Evolutionary conservation across 257 asterid genomes (phyloP), one percentile per base, ranked within the genome.

Genomic region (Solanum peruvianum): DNA sequence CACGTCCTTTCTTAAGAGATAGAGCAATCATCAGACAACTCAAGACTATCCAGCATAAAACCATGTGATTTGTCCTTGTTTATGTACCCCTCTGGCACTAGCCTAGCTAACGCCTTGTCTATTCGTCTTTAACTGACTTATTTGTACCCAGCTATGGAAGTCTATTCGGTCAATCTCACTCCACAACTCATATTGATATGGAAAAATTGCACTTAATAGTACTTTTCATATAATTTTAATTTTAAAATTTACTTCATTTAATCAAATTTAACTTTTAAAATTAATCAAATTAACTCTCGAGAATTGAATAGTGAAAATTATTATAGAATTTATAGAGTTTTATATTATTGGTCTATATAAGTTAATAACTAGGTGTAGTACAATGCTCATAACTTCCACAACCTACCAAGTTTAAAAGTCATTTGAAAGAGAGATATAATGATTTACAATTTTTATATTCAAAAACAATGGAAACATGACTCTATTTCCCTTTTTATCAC

Each of bases 391-490:
- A 21, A 80, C 85, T 78, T 44, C 16, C 44, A 45, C 29, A 80
- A 81, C 27, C 69, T 29, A 81, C 27, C 45, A 3, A 81, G 69
- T 29, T 81, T 29, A 81, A 49, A 7, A 81, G 69, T 81, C 44
- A 11, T 18, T 56, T 27, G 7, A 29, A 81, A 81, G 45, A 49
- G 69, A 81, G 29, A 80, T 9, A 35, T 8, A 27, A 27, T 47
- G 2, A 29, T 83, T 83, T 42, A 21, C 35, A 8, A 82, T 44
- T 6, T 70, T 27, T 20, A 41, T 45, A 49, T 41, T 71, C 8
- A 29, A 41, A 35, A 41, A 35, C 45, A 9, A 9, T 72, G 56
- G 71, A 83, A 87, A 72, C 13, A 58, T 58, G 85, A 49, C 85
- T 31, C 70, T 42, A 58, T n/a, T 52, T 56, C 78, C 49, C 23